Conservation (phyloP, 148 eudicot species). For the Vaccinium corymbosum region DNA sequence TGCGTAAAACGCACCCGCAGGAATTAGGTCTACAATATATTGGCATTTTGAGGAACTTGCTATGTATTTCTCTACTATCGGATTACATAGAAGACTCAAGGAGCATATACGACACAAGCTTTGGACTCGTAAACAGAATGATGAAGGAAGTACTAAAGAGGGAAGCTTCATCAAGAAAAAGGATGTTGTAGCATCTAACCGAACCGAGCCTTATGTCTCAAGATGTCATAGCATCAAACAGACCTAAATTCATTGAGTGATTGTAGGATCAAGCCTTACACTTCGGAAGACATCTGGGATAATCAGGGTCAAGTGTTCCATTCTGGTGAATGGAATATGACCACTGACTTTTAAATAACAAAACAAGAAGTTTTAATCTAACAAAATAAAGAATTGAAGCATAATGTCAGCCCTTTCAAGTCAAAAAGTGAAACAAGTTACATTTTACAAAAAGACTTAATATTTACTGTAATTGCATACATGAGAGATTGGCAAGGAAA, state of each 20-base stretch:
- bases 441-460: not conserved
- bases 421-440: not conserved
- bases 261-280: not conserved
- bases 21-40: not conserved
- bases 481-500: not conserved
- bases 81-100: not conserved
- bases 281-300: not conserved
- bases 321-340: not conserved
- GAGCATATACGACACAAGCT: not conserved
- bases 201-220: too few species aligned
- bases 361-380: not conserved
- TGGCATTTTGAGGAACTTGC: not conserved
- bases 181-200: not conserved
- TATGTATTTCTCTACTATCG: not conserved
- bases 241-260: not conserved
- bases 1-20: not conserved
- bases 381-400: not conserved
- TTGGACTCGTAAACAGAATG: not conserved
- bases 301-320: not conserved
- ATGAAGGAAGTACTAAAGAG: not conserved
- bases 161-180: constrained; percentile 1
- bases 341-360: not conserved
- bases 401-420: not conserved
- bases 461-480: not conserved
- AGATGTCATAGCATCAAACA: not conserved